Conservation (phyloP, 106 monocot genomes). For the Agapanthus africanus region DNA sequence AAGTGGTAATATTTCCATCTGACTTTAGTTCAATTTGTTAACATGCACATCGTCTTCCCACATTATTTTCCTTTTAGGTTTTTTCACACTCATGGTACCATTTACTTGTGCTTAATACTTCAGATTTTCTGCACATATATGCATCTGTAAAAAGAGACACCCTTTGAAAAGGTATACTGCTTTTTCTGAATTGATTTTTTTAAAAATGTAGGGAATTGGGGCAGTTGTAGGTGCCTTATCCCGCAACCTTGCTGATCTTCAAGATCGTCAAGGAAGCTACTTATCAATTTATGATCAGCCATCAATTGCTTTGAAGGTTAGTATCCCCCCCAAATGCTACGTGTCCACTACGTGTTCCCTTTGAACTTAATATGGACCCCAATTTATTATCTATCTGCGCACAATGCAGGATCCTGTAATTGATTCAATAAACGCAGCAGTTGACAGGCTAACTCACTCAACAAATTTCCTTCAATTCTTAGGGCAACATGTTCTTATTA, state of each 20-base stretch:
- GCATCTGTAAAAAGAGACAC: not conserved
- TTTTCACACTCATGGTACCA: not conserved
- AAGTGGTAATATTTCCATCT: slow-evolving; percentile 61
- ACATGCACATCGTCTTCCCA: not conserved
- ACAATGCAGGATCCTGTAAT: slow-evolving; percentile 78
- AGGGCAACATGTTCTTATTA: slow-evolving; percentile 75
- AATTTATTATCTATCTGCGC: not conserved
- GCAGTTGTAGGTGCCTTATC: slow-evolving; percentile 93
- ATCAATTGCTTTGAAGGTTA: slow-evolving; percentile 51
- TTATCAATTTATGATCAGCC: slow-evolving; percentile 89
- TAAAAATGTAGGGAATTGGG: slow-evolving; percentile 57
- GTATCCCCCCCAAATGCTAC: too few relatives aligned
- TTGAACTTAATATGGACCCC: not conserved
- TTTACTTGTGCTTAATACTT: not conserved
- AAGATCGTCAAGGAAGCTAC: slow-evolving; percentile 62
- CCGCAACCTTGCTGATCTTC: slow-evolving; percentile 81
- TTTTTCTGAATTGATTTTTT: not conserved
- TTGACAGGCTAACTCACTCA: slow-evolving; percentile 72
- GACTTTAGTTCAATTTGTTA: slow-evolving; percentile 4
- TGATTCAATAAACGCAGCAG: slow-evolving; percentile 58
- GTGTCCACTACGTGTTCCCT: too few relatives aligned
- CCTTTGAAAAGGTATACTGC: not conserved
- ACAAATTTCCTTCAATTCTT: slow-evolving; percentile 82
- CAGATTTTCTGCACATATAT: not conserved
- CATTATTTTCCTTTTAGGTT: not conserved